Conservation (phyloP, 495 filamentous ascomycete species). For the Apodospora peruviana region DNA sequence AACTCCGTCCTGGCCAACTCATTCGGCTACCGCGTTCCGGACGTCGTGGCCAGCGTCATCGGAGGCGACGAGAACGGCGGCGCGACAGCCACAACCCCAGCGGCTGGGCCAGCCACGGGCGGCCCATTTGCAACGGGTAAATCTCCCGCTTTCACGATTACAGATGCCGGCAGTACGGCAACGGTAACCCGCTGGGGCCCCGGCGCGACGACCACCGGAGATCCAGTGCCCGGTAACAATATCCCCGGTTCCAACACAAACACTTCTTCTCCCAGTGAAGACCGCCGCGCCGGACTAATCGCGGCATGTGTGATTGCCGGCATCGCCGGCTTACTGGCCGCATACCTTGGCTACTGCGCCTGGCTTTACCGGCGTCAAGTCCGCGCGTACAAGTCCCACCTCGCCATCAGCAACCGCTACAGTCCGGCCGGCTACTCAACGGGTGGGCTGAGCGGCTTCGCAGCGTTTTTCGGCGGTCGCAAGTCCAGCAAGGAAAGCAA, state of each 20-base stretch:
- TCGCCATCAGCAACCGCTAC: slow-evolving; percentile 48
- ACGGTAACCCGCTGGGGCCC: slow-evolving; percentile 41
- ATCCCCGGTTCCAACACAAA: background rate
- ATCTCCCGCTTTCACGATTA: slow-evolving; percentile 58
- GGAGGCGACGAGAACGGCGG: slow-evolving; percentile 57
- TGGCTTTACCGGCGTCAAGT: slow-evolving; percentile 65
- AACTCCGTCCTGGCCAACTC: slow-evolving; percentile 50
- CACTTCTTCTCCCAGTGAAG: slow-evolving; percentile 21
- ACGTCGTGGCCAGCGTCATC: slow-evolving; percentile 52
- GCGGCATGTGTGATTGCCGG: slow-evolving; percentile 60
- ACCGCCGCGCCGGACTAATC: slow-evolving; percentile 52
- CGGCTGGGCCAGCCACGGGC: slow-evolving; percentile 52
- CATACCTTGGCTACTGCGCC: slow-evolving; percentile 65
- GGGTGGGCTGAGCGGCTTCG: slow-evolving; percentile 7
- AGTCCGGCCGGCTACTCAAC: slow-evolving; percentile 12
- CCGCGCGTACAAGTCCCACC: slow-evolving; percentile 54
- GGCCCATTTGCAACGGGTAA: slow-evolving; percentile 66
- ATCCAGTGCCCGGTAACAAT: background rate
- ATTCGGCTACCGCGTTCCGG: slow-evolving; percentile 61
- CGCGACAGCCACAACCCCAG: slow-evolving; percentile 62
- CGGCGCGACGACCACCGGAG: slow-evolving; percentile 26
- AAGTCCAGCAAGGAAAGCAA: slow-evolving; percentile 18
- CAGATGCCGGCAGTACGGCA: slow-evolving; percentile 50
- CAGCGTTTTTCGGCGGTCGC: slow-evolving; percentile 17
- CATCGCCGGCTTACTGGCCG: slow-evolving; percentile 49